These are phyloP conservation scores for Cercospora canescens DNA, from an alignment of 2,329 filamentous ascomycete species.

Conservation along the genomic window DNA sequence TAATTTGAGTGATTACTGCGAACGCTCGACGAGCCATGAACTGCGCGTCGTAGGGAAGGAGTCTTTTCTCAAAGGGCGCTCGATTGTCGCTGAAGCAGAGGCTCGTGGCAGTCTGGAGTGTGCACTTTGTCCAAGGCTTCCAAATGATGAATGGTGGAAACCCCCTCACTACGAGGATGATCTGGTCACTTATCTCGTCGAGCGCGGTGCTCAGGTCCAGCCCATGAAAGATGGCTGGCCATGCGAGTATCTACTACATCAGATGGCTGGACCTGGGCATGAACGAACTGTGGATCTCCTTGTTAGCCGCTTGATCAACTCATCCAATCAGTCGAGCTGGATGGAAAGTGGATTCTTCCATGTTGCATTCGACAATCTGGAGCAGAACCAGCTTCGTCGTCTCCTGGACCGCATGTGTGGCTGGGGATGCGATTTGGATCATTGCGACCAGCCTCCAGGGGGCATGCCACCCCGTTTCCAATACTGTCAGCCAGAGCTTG, in stretches of 20 bases:
- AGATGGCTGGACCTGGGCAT: not conserved
- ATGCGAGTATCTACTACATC: not conserved
- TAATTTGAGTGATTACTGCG: not conserved
- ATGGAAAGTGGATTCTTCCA: not conserved
- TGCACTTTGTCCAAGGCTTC: not conserved
- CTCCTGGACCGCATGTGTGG: not conserved
- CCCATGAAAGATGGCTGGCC: not conserved
- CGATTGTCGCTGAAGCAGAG: not conserved
- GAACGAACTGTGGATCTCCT: not conserved
- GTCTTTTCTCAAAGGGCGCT: not conserved
- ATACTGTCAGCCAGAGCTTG: not conserved
- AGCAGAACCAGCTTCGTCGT: not conserved
- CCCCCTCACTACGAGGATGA: not conserved
- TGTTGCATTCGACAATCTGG: not conserved
- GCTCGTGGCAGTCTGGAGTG: not conserved
- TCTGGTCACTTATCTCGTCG: not conserved
- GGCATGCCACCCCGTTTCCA: not conserved
- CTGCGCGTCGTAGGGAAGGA: not conserved
- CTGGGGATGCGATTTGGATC: not conserved
- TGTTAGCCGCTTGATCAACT: not conserved
- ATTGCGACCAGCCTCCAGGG: not conserved
- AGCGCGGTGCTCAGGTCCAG: not conserved
- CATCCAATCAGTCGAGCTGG: not conserved
- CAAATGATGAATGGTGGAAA: not conserved
- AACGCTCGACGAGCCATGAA: not conserved